These are phyloP conservation scores for Coemansia asiatica DNA, from an alignment of 192 early-diverging fungal genomes.

Conservation along the genomic window DNA sequence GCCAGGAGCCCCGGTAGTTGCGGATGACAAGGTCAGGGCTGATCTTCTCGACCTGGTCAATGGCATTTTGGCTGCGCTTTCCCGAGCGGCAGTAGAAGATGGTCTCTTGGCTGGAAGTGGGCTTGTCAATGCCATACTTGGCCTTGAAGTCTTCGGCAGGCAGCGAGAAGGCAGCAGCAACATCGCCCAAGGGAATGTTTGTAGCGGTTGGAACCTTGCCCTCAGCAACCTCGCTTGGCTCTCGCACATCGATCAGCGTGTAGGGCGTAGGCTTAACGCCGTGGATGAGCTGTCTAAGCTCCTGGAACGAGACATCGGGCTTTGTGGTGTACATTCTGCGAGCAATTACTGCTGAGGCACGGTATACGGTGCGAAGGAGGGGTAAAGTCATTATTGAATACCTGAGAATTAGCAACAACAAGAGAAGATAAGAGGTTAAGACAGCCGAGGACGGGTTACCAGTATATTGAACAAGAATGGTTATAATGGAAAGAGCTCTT, in stretches of 20 bases:
- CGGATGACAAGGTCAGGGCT: constrained; percentile 45
- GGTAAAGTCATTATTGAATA: constrained; percentile 5
- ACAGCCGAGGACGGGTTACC: neutral
- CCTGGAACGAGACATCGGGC: constrained; percentile 48
- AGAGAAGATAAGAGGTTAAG: neutral
- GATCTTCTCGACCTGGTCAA: constrained; percentile 57
- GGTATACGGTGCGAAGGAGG: constrained; percentile 1
- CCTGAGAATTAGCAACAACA: neutral
- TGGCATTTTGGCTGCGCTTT: constrained; percentile 64
- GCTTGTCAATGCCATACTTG: constrained; percentile 64
- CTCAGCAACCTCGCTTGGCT: constrained; percentile 59
- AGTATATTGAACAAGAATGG: neutral
- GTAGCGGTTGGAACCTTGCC: constrained; percentile 67
- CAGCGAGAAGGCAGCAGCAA: constrained; percentile 53
- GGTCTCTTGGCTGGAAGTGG: constrained; percentile 53
- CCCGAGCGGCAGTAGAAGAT: constrained; percentile 74
- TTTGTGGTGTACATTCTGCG: constrained; percentile 36
- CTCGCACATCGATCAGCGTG: constrained; percentile 69
- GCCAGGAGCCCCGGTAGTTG: constrained; percentile 56
- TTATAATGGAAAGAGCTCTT: neutral
- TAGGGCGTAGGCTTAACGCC: constrained; percentile 39
- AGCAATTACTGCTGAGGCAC: neutral
- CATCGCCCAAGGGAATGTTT: constrained; percentile 66
- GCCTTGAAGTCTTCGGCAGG: constrained; percentile 42
- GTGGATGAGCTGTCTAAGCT: constrained; percentile 50